Evolutionary conservation across 495 filamentous ascomycete species (phyloP).

Genomic region (Tuber melanosporum): DNA sequence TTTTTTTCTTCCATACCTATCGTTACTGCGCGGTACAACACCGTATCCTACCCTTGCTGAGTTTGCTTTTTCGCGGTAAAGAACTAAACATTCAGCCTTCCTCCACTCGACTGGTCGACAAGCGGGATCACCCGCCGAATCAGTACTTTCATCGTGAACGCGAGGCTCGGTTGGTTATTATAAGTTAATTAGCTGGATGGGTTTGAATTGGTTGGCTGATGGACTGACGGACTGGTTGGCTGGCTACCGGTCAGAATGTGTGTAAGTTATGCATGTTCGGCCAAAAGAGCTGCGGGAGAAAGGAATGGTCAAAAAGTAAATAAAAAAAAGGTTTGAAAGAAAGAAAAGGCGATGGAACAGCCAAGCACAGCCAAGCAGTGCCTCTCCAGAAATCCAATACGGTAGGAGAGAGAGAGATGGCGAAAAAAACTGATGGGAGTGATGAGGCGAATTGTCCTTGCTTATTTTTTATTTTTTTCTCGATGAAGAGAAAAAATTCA

Average conservation of each 20-base stretch:
- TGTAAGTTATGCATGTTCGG: neutral
- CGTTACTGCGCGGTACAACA: neutral
- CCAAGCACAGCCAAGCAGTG: neutral
- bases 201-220: neutral
- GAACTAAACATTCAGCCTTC: conserved; percentile 2
- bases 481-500: neutral
- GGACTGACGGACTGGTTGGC: neutral
- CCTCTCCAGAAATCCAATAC: neutral
- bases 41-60: neutral
- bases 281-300: neutral
- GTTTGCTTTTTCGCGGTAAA: conserved; percentile 25
- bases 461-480: neutral
- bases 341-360: neutral
- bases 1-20: neutral
- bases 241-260: neutral
- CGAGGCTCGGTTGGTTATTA: neutral
- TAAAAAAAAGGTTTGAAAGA: neutral
- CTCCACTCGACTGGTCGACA: neutral
- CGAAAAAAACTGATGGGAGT: neutral
- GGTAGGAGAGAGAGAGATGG: neutral
- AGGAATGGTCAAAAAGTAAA: neutral
- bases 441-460: conserved; percentile 4
- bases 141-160: neutral
- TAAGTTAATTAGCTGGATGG: neutral
- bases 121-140: neutral